Base-by-base conservation (phyloP, 2,329 filamentous ascomycete species). In the Paramyrothecium roridum region DNA sequence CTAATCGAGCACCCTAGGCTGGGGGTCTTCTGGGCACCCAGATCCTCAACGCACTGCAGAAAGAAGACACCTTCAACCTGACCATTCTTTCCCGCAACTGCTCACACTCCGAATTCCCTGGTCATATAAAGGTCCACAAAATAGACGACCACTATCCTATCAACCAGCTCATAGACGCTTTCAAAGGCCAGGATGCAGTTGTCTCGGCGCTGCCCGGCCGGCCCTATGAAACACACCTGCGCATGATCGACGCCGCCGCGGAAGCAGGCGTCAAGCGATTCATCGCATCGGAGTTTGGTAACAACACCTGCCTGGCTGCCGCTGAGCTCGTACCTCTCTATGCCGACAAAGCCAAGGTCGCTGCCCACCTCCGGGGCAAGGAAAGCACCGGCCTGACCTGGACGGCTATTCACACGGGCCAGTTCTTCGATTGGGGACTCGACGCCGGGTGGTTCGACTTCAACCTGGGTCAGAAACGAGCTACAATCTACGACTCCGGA, bases 201-300 rank as follows among this genome's bases (percentile, higher is more conserved):
- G 59, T 85, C 45, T 76, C 73, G 22, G 69, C 76, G 4, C 70
- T 57, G 19, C 52, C 52, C 3, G 37, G 49, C 4, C 26, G 82
- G 47, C 55, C 56, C 3, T 50, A 56, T 21, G 72, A 71, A 17
- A 64, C 74, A 1, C 80, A 84, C 59, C 67, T 68, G 17, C 71
- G 70, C 43, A 67, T 83, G 57, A 76, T 82, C 37, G 77, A 83
- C 51, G 81, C 80, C 1, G 75, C 79, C 34, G 73, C 80, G 72
- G 79, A 33, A 16, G 48, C 48, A n/a, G 48, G 48, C 20, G 48
- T 50, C 20, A 50, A 50, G 16, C 48, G 48, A 16, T 81, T 82
- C 66, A 70, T 83, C 23, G 78, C 80, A 7, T 75, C 75, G 19
- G 80, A 84, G 56, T 84, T 76, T 37, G 62, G 59, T 13, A 46